Base-by-base conservation (phyloP, 345 rosid species). In the Draba incana region DNA sequence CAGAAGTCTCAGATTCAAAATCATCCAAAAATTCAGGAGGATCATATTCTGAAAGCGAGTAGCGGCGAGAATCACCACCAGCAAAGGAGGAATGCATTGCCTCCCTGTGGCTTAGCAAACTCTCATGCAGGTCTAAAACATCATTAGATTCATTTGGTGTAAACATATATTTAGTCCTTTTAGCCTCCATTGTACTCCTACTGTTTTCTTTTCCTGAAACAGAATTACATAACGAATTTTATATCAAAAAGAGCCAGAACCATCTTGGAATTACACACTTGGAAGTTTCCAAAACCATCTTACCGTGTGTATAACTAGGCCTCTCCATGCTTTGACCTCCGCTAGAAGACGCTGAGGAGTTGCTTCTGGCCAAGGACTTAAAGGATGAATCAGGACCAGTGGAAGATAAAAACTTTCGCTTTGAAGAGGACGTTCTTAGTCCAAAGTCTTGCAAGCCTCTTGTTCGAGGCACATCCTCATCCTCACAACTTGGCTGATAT, bases 381-480 rank as follows among this genome's bases (percentile, higher is more conserved):
- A 66, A 54, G 52, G 80, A 69, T 47, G 79, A 77, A 81, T 83
- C 85, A 63, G 75, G 76, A 63, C 79, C 85, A 77, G 70, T 76
- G 54, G 85, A 75, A 54, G 74, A 63, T 12, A 78, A 57, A 72
- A 68, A 48, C 82, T 81, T 89, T 70, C 95, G 75, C 80, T 89
- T 89, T 42, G 83, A 74, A 64, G 83, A 52, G 50, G 84, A 46
- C 63, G 84, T 81, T 82, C 73, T 86, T 44, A 82, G 85, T 65
- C 94, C 96, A 50, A 92, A 82, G 75, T 95, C 97, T 72, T 84
- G 92, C 81, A 88, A 78, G 43, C 89, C 96, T 84, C 97, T 92
- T 97, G 86, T 86, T 49, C 91, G 83, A 41, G 90, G 94, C 63
- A 58, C 74, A 66, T 47, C 84, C 63, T 84, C 88, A 62, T 82